phyloP scores from a whole-genome alignment of 2,329 filamentous ascomycete species.

The Hymenoscyphus salicellus region DNA sequence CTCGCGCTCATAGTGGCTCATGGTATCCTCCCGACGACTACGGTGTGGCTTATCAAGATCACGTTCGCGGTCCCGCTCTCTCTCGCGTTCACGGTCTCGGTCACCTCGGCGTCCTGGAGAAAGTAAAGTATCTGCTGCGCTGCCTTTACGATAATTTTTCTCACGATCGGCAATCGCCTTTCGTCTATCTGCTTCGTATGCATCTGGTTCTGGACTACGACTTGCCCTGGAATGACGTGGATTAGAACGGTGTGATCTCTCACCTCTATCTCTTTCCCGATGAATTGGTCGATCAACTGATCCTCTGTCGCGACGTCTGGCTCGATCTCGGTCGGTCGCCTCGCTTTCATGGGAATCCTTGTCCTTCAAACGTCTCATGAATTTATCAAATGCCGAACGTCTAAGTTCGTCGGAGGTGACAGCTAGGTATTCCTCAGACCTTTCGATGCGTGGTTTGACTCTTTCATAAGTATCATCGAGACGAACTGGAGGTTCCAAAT shows the following conservation, averaged over 20 bases:
- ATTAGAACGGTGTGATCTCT: constrained; percentile 60
- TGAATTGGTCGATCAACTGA: constrained; percentile 43
- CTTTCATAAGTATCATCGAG: constrained; percentile 83
- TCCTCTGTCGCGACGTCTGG: constrained; percentile 56
- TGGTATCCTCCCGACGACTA: constrained; percentile 58
- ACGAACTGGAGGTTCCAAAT: constrained; percentile 78
- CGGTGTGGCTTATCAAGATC: constrained; percentile 42
- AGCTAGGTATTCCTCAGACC: constrained; percentile 78
- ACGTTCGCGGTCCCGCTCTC: constrained; percentile 38
- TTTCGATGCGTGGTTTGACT: constrained; percentile 74
- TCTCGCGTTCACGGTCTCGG: constrained; percentile 34
- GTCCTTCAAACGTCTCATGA: constrained; percentile 84
- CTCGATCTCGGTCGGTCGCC: constrained; percentile 66
- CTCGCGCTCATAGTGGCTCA: constrained; percentile 77
- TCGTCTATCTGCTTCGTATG: constrained; percentile 91
- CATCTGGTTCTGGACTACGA: constrained; percentile 86
- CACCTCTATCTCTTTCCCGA: constrained; percentile 56
- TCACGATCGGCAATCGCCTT: constrained; percentile 93
- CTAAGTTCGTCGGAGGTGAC: constrained; percentile 80
- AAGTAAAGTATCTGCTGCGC: constrained; percentile 62
- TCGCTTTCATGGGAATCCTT: constrained; percentile 60
- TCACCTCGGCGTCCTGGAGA: constrained; percentile 39
- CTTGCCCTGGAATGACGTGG: constrained; percentile 62
- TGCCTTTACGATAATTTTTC: constrained; percentile 82
- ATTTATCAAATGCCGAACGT: constrained; percentile 83